phyloP scores from a whole-genome alignment of 2,329 filamentous ascomycete species.

The Xylariaceae sp. region DNA sequence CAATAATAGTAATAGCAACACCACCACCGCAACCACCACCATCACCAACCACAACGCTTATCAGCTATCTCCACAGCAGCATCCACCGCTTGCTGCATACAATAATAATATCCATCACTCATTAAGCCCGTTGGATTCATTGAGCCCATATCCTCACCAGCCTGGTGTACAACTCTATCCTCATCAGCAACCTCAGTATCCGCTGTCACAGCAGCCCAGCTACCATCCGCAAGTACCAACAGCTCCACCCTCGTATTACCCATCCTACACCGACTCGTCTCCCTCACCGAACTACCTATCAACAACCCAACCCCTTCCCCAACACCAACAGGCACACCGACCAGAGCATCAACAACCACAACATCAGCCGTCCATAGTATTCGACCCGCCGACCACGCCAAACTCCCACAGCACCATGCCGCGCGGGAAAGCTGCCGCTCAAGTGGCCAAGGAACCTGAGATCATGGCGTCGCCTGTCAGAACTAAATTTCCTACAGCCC shows the following conservation, averaged over 20 bases:
- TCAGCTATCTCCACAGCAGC: constrained; percentile 12
- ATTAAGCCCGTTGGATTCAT: no score
- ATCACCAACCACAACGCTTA: constrained; percentile 27
- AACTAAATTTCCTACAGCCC: constrained; percentile 95
- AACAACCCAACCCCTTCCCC: constrained; percentile 13
- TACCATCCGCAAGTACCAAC: constrained; percentile 26
- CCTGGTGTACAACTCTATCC: constrained; percentile 14
- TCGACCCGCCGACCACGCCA: constrained; percentile 26
- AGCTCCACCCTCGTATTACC: constrained; percentile 32
- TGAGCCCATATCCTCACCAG: constrained; percentile 16
- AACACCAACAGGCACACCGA: constrained; percentile 13
- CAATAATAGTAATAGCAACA: constrained; percentile 31
- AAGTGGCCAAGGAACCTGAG: constrained; percentile 45
- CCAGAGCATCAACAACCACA: constrained; percentile 22
- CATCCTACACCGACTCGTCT: constrained; percentile 33
- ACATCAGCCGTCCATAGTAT: constrained; percentile 35
- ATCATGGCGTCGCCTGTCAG: constrained; percentile 75
- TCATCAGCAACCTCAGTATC: constrained; percentile 34
- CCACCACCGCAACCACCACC: constrained; percentile 35
- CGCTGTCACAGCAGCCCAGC: constrained; percentile 27
- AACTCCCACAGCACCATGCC: constrained; percentile 44
- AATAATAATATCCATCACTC: constrained; percentile 6
- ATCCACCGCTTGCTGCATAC: constrained; percentile 19
- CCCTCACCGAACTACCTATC: constrained; percentile 26
- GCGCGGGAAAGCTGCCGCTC: constrained; percentile 47